phyloP scores from a whole-genome alignment of 2,329 filamentous ascomycete species.

The Colletotrichum phormii region DNA sequence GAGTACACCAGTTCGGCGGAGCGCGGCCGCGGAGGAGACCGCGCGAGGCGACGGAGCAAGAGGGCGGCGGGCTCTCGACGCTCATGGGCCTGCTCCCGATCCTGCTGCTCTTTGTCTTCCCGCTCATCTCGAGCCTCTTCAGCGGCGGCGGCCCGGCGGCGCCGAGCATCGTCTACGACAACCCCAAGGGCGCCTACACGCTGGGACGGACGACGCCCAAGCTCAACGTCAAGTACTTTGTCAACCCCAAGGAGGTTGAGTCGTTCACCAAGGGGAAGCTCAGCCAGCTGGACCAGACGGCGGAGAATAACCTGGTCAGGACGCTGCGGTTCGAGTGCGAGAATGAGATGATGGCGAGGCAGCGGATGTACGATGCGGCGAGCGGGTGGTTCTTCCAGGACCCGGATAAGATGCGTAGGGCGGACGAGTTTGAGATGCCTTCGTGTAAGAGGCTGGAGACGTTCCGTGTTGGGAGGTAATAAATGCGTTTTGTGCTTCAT shows the following conservation, averaged over 20 bases:
- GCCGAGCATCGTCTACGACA: conserved; percentile 82
- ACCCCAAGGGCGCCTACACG: conserved; percentile 77
- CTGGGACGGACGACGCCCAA: conserved; percentile 77
- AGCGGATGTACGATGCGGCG: conserved; percentile 79
- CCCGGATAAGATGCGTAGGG: conserved; percentile 80
- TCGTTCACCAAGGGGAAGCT: conserved; percentile 78
- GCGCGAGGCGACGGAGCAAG: conserved; percentile 67
- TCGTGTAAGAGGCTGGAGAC: conserved; percentile 64
- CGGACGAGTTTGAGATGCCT: conserved; percentile 64
- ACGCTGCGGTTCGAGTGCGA: conserved; percentile 79
- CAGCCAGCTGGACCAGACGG: conserved; percentile 78
- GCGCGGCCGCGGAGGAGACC: conserved; percentile 80
- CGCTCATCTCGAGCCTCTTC: conserved; percentile 85
- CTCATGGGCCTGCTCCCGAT: conserved; percentile 86
- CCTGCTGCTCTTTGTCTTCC: conserved; percentile 87
- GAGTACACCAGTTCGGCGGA: conserved; percentile 96
- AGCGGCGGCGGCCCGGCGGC: conserved; percentile 65
- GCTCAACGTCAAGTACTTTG: conserved; percentile 83
- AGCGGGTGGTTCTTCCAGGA: conserved; percentile 91
- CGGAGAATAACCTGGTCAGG: conserved; percentile 79
- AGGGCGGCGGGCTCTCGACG: conserved; percentile 65
- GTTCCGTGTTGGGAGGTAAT: conserved; percentile 47
- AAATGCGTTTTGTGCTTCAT: not conserved
- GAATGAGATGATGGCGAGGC: conserved; percentile 73
- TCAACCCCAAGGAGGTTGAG: conserved; percentile 82